Evolutionary conservation across 805 yeast genomes (phyloP), one percentile per base, ranked within the genome.

Genomic region (Ogataea salicorniae): DNA sequence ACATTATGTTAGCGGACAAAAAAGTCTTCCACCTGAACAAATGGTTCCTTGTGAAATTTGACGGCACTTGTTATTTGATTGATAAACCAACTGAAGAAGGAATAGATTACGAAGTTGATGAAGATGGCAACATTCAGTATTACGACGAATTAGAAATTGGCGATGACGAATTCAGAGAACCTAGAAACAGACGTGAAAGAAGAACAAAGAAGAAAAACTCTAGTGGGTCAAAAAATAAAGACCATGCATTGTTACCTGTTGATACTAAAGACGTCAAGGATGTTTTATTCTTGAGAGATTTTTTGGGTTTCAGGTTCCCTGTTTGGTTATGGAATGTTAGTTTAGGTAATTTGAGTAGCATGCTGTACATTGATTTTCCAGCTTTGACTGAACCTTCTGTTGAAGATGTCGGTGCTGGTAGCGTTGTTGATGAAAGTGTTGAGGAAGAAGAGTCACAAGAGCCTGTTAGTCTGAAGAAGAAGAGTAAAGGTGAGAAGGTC

Each of bases 51-150:
- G 79, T 84, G 2, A 75, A 76, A 45, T 69, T 76, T 35, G 80
- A 78, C 47, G 88, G 87, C 14, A 62, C 69, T 1, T 83, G 84
- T 11, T 78, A 66, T 60, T 61, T 80, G 22, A 63, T 78, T 7
- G 83, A 79, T 50, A 70, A 71, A 35, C 69, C 71, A 9, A 48
- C 50, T 6, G 53, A 48, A n/a, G 52, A 52, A n/a, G 60, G 56
- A 8, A 51, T 50, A 39, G 60, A 57, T 37, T 59, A 51, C 39
- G 54, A 51, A 18, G 42, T 56, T 2, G 61, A 56, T 41, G 59
- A 55, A 9, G 34, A 48, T 26, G 60, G 61, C 1, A 48, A 51
- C 11, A 46, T 50, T 31, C 39, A 50, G 2, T 52, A 53, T 43
- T 41, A 49, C 23, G 52, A 48, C n/a, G 37, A 47, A 18, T 39